Base-by-base conservation (phyloP, 2,329 filamentous ascomycete genomes). In the Knoxdaviesia capensis region DNA sequence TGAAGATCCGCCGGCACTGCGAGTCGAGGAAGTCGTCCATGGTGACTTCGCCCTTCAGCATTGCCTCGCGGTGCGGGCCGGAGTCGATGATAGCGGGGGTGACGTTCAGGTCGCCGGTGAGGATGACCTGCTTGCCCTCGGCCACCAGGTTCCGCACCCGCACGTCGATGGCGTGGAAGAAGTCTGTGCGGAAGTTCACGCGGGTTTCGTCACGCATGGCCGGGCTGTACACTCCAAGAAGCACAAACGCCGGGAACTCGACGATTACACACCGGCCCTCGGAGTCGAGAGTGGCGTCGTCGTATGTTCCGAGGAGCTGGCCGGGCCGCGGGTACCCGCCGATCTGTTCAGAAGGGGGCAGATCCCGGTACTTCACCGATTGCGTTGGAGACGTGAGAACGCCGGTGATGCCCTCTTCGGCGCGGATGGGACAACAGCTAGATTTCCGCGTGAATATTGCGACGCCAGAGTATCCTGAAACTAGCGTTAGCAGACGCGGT, bases 361-460 rank as follows among this genome's bases (percentile, higher is more conserved):
- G 71, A 44, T 90, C 77, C 47, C 79, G 71, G 55, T 85, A 96
- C 34, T 69, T 69, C 3, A 65, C 76, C 1, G 80, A 80, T 50
- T 74, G 80, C 0, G 85, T 82, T 5, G 79, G 73, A 38, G 71
- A 77, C 5, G 37, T 32, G 9, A 94, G 69, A 5, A 84, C 64
- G 10, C 90, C 90, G 0, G 85, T 80, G 42, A 98, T 68, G n/a
- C 90, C 90, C 62, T 96, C 88, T 60, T 98, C 90, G 4, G 87
- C 88, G 46, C 80, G 75, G 30, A 94, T 82, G 0, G 90, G 90
- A 4, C 77, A 74, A 57, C 90, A 96, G 34, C 73, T 78, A 4
- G 80, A 70, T 54, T 82, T 90, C n/a, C 85, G 74, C 1, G 87
- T 94, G 60, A 94, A 98, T 34, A 98, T 85, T 4, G 80, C 90